Evolutionary conservation across 2,329 filamentous ascomycete species (phyloP).

Genomic region (Fusarium musae): DNA sequence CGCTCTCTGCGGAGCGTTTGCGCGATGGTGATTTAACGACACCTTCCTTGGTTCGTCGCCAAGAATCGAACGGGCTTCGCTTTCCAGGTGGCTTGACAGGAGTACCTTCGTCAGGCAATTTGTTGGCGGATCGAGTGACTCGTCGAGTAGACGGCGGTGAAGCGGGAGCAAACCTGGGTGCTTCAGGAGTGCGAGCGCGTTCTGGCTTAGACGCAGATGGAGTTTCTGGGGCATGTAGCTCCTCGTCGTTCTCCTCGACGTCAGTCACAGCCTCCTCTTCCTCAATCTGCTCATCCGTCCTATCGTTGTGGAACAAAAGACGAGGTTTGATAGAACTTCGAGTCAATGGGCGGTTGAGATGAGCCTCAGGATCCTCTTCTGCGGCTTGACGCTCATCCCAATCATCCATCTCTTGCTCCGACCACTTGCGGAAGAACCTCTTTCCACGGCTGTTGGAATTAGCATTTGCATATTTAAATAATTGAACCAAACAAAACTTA

Average conservation of each 20-base stretch:
- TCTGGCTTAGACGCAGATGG: conserved; percentile 51
- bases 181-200: conserved; percentile 60
- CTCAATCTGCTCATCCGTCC: conserved; percentile 58
- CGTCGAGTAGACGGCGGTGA: conserved; percentile 73
- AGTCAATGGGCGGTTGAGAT: conserved; percentile 62
- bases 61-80: conserved; percentile 73
- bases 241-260: conserved; percentile 60
- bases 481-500: conserved; percentile 59
- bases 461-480: conserved; percentile 1
- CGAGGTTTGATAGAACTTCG: conserved; percentile 78
- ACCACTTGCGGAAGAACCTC: conserved; percentile 79
- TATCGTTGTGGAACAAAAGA: conserved; percentile 72
- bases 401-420: conserved; percentile 52
- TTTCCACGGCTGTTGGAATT: conserved; percentile 74
- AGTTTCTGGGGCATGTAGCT: conserved; percentile 47
- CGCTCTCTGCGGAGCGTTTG: conserved; percentile 55
- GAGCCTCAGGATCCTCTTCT: conserved; percentile 50
- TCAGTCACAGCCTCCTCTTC: conserved; percentile 71
- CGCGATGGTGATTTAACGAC: conserved; percentile 57
- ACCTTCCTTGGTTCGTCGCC: conserved; percentile 71
- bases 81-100: conserved; percentile 54
- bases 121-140: conserved; percentile 66
- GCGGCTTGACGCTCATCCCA: conserved; percentile 50
- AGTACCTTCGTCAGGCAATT: conserved; percentile 56
- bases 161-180: conserved; percentile 65